Evolutionary conservation across 352 stramenopile species (phyloP), one percentile per base, ranked within the genome.

Genomic region (Phytophthora quininea): DNA sequence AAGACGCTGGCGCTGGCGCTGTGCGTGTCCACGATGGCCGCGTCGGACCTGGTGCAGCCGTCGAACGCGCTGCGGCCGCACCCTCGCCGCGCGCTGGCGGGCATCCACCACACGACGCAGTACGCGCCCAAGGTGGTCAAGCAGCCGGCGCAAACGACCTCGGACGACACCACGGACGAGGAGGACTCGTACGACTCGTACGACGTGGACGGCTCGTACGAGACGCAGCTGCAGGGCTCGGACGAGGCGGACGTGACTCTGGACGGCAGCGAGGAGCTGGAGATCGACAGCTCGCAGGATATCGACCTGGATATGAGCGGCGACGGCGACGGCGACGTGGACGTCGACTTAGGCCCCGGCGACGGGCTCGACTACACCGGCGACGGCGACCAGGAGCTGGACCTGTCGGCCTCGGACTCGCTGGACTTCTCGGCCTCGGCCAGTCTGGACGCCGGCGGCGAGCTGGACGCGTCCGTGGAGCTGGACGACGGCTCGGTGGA

Each of bases 401-500:
- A 80, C 32, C 11, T 82, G 4, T 67, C 54, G 11, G 62, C 52
- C 24, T 49, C 30, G 24, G 31, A 62, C 35, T 15, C 19, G 19
- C 19, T 80, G 38, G 62, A 84, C 58, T 35, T 84, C 14, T 69
- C 70, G 4, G 59, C 60, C 55, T 71, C 64, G 38, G 62, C 55
- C 38, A 72, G 56, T 12, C 54, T 86, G 14, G 65, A 75, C 58
- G 62, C 37, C 33, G 67, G 55, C 46, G 72, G 63, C 9, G 30
- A 72, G 48, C 35, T 83, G 45, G 73, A 85, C 52, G 59, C 73
- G 30, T 65, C 75, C 14, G 49, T 83, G 9, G 62, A 76, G 47
- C 59, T 85, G 29, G 46, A 48, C 7, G 63, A 80, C 29, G 79
- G 76, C 42, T 65, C 50, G 3, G 67, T 82, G 42, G 71, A 81